A percentile compares a stretch with the other conserved stretches of the same genome.
Evolutionary conservation across 192 early-diverging fungal species (phyloP).

Genomic region (Coemansia sp.): DNA sequence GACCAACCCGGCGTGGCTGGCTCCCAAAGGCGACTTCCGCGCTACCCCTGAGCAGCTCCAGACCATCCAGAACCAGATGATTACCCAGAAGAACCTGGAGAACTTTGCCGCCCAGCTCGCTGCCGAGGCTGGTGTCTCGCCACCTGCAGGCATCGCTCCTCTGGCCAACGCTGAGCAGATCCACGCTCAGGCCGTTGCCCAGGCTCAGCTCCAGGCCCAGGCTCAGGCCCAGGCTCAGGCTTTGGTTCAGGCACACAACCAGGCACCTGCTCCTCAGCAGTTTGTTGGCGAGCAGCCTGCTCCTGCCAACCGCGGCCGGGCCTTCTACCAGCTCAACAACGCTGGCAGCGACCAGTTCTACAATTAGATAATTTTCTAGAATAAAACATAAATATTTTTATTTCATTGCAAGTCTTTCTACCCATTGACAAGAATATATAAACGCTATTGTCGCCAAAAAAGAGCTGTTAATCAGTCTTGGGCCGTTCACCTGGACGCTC

Average conservation of each 20-base stretch:
- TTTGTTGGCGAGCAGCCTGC: too few species aligned
- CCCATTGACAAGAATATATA: too few species aligned
- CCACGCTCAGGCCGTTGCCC: conserved; percentile 26
- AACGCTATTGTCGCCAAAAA: too few species aligned
- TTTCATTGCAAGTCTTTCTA: too few species aligned
- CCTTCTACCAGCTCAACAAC: too few species aligned
- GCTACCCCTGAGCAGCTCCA: conserved; percentile 35
- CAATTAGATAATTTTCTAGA: too few species aligned
- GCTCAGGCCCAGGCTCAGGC: conserved; percentile 44
- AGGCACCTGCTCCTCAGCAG: conserved; percentile 35
- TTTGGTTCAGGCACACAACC: conserved; percentile 38
- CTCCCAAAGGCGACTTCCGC: conserved; percentile 3
- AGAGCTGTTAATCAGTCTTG: too few species aligned
- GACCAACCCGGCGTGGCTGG: conserved; percentile 26
- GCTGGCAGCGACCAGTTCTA: too few species aligned
- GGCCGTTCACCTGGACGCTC: too few species aligned
- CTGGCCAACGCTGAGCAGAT: conserved; percentile 14
- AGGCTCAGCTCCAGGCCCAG: conserved; percentile 38
- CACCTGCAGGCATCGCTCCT: conserved; percentile 40
- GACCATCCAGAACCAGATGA: conserved; percentile 47
- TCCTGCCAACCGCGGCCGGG: too few species aligned
- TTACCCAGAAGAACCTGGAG: conserved; percentile 46
- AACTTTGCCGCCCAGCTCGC: conserved; percentile 40
- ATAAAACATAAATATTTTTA: too few species aligned
- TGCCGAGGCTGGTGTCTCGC: conserved; percentile 33